phyloP scores from a whole-genome alignment of 306 rosid species.

The Ammopiptanthus mongolicus region DNA sequence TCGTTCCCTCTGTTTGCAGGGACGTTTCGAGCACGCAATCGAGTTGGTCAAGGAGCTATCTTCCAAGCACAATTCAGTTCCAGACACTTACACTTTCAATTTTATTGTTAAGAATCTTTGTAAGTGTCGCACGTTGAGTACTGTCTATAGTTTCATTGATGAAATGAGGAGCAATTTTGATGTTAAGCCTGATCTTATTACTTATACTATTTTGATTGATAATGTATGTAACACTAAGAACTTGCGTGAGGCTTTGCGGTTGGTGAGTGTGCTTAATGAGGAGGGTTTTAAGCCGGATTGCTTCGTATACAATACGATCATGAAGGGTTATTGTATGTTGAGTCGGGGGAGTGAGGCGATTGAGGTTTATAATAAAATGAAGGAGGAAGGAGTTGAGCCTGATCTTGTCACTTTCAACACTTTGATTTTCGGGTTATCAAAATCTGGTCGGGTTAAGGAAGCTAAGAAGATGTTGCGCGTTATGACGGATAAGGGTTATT shows the following conservation, averaged over 20 bases:
- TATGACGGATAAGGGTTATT: slow-evolving; percentile 69
- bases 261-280: slow-evolving; percentile 51
- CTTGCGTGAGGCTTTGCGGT: slow-evolving; percentile 58
- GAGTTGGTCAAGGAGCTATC: slow-evolving; percentile 50
- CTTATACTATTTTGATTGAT: slow-evolving; percentile 81
- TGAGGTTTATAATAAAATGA: slow-evolving; percentile 71
- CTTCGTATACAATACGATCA: slow-evolving; percentile 65
- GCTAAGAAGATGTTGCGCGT: slow-evolving; percentile 63
- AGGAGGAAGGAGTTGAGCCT: slow-evolving; percentile 75
- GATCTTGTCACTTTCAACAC: slow-evolving; percentile 81
- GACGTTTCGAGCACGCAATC: slow-evolving; percentile 51
- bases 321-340: slow-evolving; percentile 82
- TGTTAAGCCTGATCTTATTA: slow-evolving; percentile 70
- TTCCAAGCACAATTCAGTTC: slow-evolving; percentile 40
- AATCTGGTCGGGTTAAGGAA: slow-evolving; percentile 55
- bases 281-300: slow-evolving; percentile 90
- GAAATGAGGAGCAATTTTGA: slow-evolving; percentile 40
- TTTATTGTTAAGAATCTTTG: slow-evolving; percentile 60
- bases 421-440: slow-evolving; percentile 72
- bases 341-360: slow-evolving; percentile 70
- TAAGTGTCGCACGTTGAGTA: slow-evolving; percentile 43
- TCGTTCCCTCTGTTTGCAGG: slow-evolving; percentile 55
- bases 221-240: slow-evolving; percentile 71
- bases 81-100: slow-evolving; percentile 68
- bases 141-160: slow-evolving; percentile 51